Conservation (phyloP, 768 basidiomycete genomes). For the Macrolepiota albuminosa region DNA sequence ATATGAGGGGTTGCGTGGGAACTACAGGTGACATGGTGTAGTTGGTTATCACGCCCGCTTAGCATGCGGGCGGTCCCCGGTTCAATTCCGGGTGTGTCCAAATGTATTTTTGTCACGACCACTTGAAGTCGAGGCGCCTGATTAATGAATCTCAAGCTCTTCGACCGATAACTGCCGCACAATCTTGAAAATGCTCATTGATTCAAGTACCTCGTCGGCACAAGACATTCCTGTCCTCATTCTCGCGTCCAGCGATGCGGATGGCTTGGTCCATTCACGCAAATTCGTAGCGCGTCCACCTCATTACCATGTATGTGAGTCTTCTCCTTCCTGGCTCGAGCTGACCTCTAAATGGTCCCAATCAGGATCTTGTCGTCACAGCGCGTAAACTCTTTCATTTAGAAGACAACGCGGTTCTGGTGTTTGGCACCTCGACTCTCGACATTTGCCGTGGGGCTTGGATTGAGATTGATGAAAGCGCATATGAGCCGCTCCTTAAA, state of each 20-base stretch:
- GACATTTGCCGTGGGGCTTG: constrained; percentile 24
- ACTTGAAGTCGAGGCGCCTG: no score
- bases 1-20: no score
- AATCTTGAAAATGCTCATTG: constrained; percentile 15
- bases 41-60: constrained; percentile 30
- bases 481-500: constrained; percentile 20
- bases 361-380: constrained; percentile 19
- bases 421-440: constrained; percentile 21
- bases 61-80: constrained; percentile 27
- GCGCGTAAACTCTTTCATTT: constrained; percentile 18
- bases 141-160: no score
- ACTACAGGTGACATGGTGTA: constrained; percentile 30
- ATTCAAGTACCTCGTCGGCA: constrained; percentile 15
- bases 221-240: constrained; percentile 22
- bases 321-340: neutral
- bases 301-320: constrained; percentile 17
- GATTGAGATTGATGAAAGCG: constrained; percentile 27
- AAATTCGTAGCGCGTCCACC: constrained; percentile 23
- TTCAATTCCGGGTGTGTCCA: constrained; percentile 29
- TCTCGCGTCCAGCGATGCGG: constrained; percentile 15
- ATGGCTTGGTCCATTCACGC: constrained; percentile 2
- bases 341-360: neutral
- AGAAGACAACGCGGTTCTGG: neutral
- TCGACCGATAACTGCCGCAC: neutral
- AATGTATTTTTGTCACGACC: neutral